Evolutionary conservation across 2,329 filamentous ascomycete genomes (phyloP).

Genomic region (Exophiala alcalophila): DNA sequence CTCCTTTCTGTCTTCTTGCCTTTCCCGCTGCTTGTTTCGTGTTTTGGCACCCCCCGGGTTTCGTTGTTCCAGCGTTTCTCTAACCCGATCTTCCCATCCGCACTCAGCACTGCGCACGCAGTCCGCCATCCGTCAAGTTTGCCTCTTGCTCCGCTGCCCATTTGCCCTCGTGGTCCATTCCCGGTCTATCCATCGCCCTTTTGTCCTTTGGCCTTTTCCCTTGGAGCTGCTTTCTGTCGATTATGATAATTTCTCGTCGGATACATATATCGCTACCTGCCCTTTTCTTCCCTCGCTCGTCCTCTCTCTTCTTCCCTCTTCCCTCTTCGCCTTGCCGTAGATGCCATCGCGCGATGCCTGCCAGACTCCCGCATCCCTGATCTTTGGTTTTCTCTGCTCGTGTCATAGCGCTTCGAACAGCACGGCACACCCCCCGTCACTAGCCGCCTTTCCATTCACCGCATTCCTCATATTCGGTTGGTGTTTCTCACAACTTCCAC

Average conservation of each 20-base stretch:
- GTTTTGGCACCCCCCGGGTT: slow-evolving; percentile 5
- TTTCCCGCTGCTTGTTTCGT: slow-evolving; percentile 8
- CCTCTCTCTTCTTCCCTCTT: slow-evolving; percentile 22
- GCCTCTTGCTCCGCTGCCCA: background rate
- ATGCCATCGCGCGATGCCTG: background rate
- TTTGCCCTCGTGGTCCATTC: slow-evolving; percentile 15
- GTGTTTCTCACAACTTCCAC: slow-evolving; percentile 7
- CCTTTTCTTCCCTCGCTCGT: slow-evolving; percentile 13
- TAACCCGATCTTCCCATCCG: slow-evolving; percentile 12
- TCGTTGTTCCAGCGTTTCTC: slow-evolving; percentile 5
- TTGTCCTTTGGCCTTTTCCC: slow-evolving; percentile 17
- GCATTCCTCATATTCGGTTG: slow-evolving; percentile 3
- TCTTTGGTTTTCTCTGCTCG: slow-evolving; percentile 18
- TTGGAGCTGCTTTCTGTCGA: slow-evolving; percentile 13
- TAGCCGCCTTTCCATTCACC: slow-evolving; percentile 5
- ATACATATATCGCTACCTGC: slow-evolving; percentile 26
- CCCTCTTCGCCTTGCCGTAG: slow-evolving; percentile 23
- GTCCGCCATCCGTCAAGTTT: background rate
- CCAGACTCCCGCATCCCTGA: slow-evolving; percentile 1
- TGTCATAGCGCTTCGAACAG: slow-evolving; percentile 9
- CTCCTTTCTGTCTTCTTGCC: background rate
- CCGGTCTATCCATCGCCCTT: slow-evolving; percentile 21
- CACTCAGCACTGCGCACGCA: too few relatives aligned
- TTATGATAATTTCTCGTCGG: slow-evolving; percentile 4
- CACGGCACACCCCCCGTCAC: slow-evolving; percentile 11